Evolutionary conservation across 257 asterid species (phyloP).

Genomic region (Solanum sejunctum): DNA sequence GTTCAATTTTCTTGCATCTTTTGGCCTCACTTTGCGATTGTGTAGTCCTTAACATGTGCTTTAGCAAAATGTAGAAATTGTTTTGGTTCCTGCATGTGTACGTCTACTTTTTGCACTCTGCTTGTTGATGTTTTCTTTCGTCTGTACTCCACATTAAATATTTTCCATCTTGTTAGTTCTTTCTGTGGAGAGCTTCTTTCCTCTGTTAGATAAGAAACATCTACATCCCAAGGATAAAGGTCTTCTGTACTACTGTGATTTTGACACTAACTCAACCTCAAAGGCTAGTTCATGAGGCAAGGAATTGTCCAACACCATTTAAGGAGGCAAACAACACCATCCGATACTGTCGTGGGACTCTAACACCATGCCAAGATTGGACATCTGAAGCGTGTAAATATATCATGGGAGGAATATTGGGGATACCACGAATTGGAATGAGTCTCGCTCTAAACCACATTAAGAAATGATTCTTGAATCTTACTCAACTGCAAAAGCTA

Average conservation of each 20-base stretch:
- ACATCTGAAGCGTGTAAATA: neutral
- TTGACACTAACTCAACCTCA: neutral
- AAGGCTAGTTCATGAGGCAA: neutral
- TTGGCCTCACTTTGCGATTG: neutral
- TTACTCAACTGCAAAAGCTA: neutral
- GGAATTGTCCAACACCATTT: neutral
- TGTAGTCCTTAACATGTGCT: neutral
- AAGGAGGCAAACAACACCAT: neutral
- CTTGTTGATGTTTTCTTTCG: neutral
- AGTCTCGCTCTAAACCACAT: neutral
- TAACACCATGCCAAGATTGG: neutral
- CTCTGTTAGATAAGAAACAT: neutral
- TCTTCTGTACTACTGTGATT: neutral
- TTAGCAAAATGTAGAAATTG: neutral
- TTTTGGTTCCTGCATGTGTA: neutral
- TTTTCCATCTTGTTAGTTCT: neutral
- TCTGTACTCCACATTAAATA: neutral
- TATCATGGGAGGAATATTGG: neutral
- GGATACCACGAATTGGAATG: neutral
- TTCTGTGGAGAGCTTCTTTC: neutral
- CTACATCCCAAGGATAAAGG: neutral
- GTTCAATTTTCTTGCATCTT: neutral
- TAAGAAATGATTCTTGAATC: neutral
- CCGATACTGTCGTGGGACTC: neutral
- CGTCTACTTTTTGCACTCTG: neutral